Evolutionary conservation across 208 protist genomes (phyloP), one percentile per base, ranked within the genome.

Genomic region (Leishmania tropica): DNA sequence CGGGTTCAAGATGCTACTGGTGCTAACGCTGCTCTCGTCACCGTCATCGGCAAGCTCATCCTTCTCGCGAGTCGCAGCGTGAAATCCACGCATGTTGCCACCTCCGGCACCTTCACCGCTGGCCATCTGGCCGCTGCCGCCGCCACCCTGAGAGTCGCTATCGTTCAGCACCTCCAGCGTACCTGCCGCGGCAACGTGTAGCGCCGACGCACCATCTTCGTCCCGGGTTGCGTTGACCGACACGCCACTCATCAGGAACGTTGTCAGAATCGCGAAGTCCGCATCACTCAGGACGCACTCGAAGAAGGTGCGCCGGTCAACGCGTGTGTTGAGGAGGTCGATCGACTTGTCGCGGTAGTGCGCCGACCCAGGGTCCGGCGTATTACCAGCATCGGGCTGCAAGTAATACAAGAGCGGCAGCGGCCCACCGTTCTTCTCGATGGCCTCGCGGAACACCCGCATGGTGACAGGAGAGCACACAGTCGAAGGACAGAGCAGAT

Each of bases 211-310:
- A 7, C 91, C 89, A 74, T 88, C 89, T 48, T 86, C 83, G 11
- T 45, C 85, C 2, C 92, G 84, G 71, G 77, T 54, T 19, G 85
- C 84, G 62, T 93, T 89, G 21, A 90, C 76, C 11, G 85, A 60
- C 54, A 91, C 85, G 5, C 94, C 94, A 37, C 89, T 89, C 11
- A 95, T 70, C 42, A 97, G 54, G 60, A 95, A 93, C 2, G 90
- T 82, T 15, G 40, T 81, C 31, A 96, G 76, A 15, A 87, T 53
- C 0, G 86, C 65, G 35, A 94, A 94, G 70, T 91, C 54, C 4
- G 76, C 76, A 62, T 92, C 86, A 37, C 86, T 35, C 28, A 89
- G 45, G 0, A 95, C 68, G 21, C 81, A 83, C n/a, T 95, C 90
- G 35, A 91, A 88, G 87, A 94, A 93, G 17, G 65, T 87, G 28